phyloP scores from a whole-genome alignment of 768 basidiomycete genomes.

The Psilocybe cubensis region DNA sequence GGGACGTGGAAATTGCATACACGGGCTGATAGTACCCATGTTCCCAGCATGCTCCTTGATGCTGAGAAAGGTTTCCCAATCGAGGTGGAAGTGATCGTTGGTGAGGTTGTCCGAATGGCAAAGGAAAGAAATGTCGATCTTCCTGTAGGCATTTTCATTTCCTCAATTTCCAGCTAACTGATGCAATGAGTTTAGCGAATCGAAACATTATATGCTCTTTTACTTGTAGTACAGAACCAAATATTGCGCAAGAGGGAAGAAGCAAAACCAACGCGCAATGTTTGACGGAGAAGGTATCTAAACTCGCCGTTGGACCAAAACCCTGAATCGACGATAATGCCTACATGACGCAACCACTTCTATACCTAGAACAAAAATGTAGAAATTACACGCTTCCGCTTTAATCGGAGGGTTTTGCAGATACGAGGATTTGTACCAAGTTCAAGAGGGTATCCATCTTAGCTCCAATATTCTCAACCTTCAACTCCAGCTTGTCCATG shows the following conservation, averaged over 20 bases:
- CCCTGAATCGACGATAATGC: background rate
- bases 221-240: constrained; percentile 66
- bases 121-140: constrained; percentile 43
- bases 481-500: background rate
- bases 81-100: constrained; percentile 69
- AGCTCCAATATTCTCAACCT: background rate
- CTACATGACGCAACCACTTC: background rate
- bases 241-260: constrained; percentile 39
- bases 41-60: constrained; percentile 66
- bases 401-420: too few species aligned
- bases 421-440: background rate
- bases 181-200: constrained; percentile 47
- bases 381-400: background rate
- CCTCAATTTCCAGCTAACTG: background rate
- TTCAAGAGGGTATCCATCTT: background rate
- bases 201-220: constrained; percentile 57
- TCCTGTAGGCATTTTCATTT: constrained; percentile 45
- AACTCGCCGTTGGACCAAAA: too few species aligned
- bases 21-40: background rate
- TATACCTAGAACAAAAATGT: background rate
- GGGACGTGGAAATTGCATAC: background rate
- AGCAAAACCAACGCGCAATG: constrained; percentile 1
- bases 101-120: constrained; percentile 60
- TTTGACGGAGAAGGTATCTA: too few species aligned
- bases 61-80: constrained; percentile 55